Evolutionary conservation across 768 basidiomycete genomes (phyloP), one percentile per base, ranked within the genome.

Genomic region (Podaxis sp.): DNA sequence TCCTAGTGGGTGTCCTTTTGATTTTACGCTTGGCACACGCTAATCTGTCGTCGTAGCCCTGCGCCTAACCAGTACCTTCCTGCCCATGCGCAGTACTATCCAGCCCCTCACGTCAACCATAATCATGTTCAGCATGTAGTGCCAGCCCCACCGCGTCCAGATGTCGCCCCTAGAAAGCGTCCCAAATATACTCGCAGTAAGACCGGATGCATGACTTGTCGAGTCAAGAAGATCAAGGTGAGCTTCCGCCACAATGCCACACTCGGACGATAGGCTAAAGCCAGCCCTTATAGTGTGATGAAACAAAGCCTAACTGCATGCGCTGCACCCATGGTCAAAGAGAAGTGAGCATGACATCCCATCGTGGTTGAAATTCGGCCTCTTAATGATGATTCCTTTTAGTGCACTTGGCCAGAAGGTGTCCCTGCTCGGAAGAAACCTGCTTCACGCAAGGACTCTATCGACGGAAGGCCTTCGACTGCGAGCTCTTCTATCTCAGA

Each of bases 131-230:
- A 62, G 46, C 76, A 60, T 69, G 66, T 71, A 66, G 38, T 74
- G 75, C 79, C 80, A 24, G 71, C 79, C 2, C 80, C 78, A 20
- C 73, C 82, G 58, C 81, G 83, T 56, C 76, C 75, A 38, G 89
- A 86, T 53, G 63, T 80, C 26, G 69, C 80, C 15, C 80, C 82
- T 69, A 84, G 91, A 63, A 93, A 92, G 73, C 88, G 92, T 38
- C 93, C 92, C 54, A 97, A 97, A 80, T 96, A 96, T 69, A 94
- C 92, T 65, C 85, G 95, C 68, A 93, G 91, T 76, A 95, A 96
- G 79, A 95, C 94, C 1, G 95, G 95, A 24, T 98, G 95, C 73
- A 77, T 96, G 72, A 95, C 93, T 48, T 98, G 95, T 82, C 85
- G 95, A 69, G 85, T 87, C 65, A 95, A 96, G 82, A 93, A 96